A percentile compares a stretch with the other conserved stretches of the same genome.
Conservation (phyloP, 805 yeast species). For the Hanseniaspora clermontiae region DNA sequence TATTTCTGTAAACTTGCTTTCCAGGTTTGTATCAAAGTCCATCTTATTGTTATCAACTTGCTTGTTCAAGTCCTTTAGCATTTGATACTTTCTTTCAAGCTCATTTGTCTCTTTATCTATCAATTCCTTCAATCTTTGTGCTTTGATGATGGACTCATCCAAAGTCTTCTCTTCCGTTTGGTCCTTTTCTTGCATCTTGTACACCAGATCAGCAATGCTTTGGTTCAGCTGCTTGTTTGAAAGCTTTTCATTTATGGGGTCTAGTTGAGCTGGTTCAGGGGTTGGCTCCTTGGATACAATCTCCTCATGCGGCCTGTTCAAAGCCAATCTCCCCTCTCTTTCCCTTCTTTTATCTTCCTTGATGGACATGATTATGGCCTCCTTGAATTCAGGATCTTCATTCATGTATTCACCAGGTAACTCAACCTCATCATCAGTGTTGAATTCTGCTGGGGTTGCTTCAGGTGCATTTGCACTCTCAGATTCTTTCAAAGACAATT, state of each 20-base stretch:
- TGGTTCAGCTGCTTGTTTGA: conserved; percentile 15
- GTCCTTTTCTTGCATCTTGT: conserved; percentile 9
- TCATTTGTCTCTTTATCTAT: conserved; percentile 12
- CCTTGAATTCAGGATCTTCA: conserved; percentile 78
- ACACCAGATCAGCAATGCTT: conserved; percentile 13
- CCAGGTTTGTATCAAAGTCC: neutral
- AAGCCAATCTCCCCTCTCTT: conserved; percentile 9
- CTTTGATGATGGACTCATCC: conserved; percentile 2
- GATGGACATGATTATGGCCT: conserved; percentile 87
- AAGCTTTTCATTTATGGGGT: neutral
- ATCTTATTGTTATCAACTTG: neutral
- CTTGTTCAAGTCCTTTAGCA: conserved; percentile 6
- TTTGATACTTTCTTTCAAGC: conserved; percentile 10
- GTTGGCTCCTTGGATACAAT: conserved; percentile 24
- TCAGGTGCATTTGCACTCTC: conserved; percentile 15
- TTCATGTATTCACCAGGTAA: conserved; percentile 33
- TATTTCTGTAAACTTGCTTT: neutral
- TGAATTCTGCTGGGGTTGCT: conserved; percentile 13
- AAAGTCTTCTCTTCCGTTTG: neutral
- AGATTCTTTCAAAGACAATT: conserved; percentile 56
- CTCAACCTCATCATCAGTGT: conserved; percentile 13
- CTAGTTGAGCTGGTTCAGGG: neutral
- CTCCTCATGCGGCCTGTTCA: conserved; percentile 32
- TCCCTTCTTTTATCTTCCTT: conserved; percentile 43
- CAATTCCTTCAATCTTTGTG: conserved; percentile 11